Conservation (phyloP, 2,329 filamentous ascomycete genomes). For the Alternaria sp. region DNA sequence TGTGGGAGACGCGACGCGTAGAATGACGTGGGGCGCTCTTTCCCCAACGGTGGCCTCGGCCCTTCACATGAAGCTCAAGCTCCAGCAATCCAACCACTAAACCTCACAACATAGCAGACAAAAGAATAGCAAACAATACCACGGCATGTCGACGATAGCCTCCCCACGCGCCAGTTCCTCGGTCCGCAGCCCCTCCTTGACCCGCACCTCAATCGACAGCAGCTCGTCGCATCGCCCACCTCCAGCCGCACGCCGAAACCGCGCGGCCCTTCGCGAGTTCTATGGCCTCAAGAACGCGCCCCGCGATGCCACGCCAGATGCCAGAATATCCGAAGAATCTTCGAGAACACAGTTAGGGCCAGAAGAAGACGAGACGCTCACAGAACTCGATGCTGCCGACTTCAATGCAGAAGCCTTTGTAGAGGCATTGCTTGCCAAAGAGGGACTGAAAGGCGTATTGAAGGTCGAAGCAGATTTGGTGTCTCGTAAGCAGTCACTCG, state of each 20-base stretch:
- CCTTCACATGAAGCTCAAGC: slow-evolving; percentile 15
- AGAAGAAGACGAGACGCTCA: slow-evolving; percentile 63
- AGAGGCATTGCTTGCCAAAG: slow-evolving; percentile 63
- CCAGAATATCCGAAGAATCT: slow-evolving; percentile 42
- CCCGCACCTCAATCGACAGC: slow-evolving; percentile 72
- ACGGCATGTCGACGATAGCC: slow-evolving; percentile 63
- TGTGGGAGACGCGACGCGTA: slow-evolving; percentile 29
- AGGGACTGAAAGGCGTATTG: slow-evolving; percentile 71
- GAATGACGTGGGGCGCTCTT: slow-evolving; percentile 28
- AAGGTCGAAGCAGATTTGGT: slow-evolving; percentile 73
- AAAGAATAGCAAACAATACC: not conserved
- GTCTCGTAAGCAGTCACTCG: slow-evolving; percentile 44
- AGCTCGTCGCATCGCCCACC: slow-evolving; percentile 24
- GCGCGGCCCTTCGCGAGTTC: slow-evolving; percentile 88
- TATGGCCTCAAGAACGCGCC: slow-evolving; percentile 75
- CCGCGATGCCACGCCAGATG: slow-evolving; percentile 28
- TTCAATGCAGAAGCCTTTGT: slow-evolving; percentile 79
- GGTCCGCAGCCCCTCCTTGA: slow-evolving; percentile 72
- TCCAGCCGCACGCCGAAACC: slow-evolving; percentile 68
- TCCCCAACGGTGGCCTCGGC: slow-evolving; percentile 24
- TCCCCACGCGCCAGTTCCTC: slow-evolving; percentile 66
- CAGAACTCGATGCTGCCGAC: slow-evolving; percentile 73
- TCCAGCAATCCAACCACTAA: not conserved
- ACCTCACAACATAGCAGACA: not conserved
- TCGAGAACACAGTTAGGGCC: slow-evolving; percentile 39